phyloP scores from a whole-genome alignment of 768 basidiomycete genomes.

The Agaricus blazei region DNA sequence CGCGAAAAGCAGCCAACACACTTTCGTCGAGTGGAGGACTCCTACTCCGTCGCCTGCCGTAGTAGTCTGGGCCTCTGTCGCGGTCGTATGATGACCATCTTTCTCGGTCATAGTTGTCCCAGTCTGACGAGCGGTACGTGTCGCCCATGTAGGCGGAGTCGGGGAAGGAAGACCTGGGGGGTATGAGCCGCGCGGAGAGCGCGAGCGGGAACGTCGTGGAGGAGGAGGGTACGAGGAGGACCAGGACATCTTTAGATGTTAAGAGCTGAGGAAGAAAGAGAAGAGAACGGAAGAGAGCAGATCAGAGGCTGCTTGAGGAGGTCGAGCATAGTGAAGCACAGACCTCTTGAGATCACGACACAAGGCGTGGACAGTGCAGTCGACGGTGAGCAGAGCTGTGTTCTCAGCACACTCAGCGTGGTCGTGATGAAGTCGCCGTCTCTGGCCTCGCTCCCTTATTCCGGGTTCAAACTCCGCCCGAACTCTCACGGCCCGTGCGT shows the following conservation, averaged over 20 bases:
- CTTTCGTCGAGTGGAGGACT: constrained; percentile 72
- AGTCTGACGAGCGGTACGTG: constrained; percentile 54
- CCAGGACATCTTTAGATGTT: constrained; percentile 68
- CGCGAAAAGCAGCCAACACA: constrained; percentile 19
- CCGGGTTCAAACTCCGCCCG: constrained; percentile 38
- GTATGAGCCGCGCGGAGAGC: constrained; percentile 64
- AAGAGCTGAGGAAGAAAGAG: constrained; percentile 54
- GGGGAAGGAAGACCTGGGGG: constrained; percentile 50
- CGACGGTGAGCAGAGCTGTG: constrained; percentile 7
- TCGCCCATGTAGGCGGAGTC: constrained; percentile 52
- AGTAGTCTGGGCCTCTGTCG: constrained; percentile 65
- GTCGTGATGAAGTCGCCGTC: constrained; percentile 53
- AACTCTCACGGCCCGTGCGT: constrained; percentile 31
- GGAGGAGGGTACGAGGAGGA: constrained; percentile 68
- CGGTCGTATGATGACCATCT: constrained; percentile 65
- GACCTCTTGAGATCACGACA: constrained; percentile 79
- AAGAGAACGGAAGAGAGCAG: constrained; percentile 51
- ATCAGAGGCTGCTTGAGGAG: constrained; percentile 72
- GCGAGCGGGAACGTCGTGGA: constrained; percentile 77
- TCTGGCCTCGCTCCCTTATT: constrained; percentile 15
- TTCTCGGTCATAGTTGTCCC: constrained; percentile 73
- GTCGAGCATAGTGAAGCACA: constrained; percentile 91
- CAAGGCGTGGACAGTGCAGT: constrained; percentile 37
- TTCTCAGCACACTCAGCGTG: constrained; percentile 37
- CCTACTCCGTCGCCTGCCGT: constrained; percentile 68